Conservation (phyloP, 805 yeast genomes). For the Saturnispora dispora region DNA sequence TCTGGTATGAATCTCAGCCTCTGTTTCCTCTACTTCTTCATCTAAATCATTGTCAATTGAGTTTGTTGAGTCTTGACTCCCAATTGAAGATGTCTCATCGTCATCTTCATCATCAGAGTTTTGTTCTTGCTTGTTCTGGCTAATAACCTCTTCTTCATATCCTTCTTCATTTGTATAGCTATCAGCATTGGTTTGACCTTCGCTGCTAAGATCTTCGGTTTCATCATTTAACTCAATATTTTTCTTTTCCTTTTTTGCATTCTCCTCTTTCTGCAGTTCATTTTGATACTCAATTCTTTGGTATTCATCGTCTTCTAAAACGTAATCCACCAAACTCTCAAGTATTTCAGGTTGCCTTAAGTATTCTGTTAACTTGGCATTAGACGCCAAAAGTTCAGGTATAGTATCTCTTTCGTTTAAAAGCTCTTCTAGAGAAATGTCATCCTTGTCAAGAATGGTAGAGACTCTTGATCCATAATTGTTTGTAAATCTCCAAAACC, state of each 20-base stretch:
- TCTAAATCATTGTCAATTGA: constrained; percentile 15
- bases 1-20: constrained; percentile 28
- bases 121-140: constrained; percentile 1
- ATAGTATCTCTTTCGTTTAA: constrained; percentile 68
- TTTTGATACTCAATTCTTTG: constrained; percentile 21
- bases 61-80: constrained; percentile 20
- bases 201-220: not conserved
- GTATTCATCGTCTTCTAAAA: constrained; percentile 42
- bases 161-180: constrained; percentile 7
- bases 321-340: constrained; percentile 55
- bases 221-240: constrained; percentile 17
- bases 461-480: constrained; percentile 53
- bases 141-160: constrained; percentile 4
- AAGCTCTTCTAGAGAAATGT: constrained; percentile 44
- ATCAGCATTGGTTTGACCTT: constrained; percentile 5
- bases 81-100: constrained; percentile 14
- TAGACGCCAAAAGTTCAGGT: constrained; percentile 64
- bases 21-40: constrained; percentile 25
- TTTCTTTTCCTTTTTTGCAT: not conserved
- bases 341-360: constrained; percentile 72
- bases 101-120: constrained; percentile 13
- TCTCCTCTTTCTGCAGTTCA: constrained; percentile 3
- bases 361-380: constrained; percentile 67
- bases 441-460: constrained; percentile 39
- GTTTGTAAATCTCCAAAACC: constrained; percentile 34